A percentile compares a stretch with the other conserved stretches of the same genome.
phyloP scores from a whole-genome alignment of 2,329 filamentous ascomycete species.

The Plenodomus lindquistii region DNA sequence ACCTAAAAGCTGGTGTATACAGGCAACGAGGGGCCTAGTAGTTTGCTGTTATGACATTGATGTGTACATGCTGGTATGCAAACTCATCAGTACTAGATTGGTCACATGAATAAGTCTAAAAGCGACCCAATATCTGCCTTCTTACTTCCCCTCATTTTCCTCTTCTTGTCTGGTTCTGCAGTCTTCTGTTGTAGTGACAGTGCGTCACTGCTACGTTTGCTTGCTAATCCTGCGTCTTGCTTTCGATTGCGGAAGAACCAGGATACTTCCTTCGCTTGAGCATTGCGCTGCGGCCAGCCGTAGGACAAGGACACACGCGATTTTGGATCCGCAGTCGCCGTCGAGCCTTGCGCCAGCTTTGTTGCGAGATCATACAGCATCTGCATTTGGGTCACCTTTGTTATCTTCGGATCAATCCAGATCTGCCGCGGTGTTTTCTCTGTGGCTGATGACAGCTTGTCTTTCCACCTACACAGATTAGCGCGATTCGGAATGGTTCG shows the following conservation, averaged over 20 bases:
- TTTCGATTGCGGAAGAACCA: slow-evolving; percentile 13
- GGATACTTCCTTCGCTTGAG: background rate
- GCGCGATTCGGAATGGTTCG: too few relatives aligned
- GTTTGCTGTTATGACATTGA: too few relatives aligned
- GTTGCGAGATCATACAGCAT: background rate
- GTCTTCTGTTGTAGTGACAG: background rate
- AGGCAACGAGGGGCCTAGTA: too few relatives aligned
- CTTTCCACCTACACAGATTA: background rate
- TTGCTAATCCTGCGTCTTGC: background rate
- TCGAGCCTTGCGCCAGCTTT: background rate
- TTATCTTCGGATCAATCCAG: background rate
- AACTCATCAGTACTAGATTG: too few relatives aligned
- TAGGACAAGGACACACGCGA: background rate
- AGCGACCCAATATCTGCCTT: slow-evolving; percentile 25
- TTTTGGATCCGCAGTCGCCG: background rate
- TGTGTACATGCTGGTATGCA: too few relatives aligned
- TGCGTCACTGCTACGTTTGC: background rate
- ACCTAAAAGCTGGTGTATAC: too few relatives aligned
- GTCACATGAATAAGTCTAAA: slow-evolving; percentile 22
- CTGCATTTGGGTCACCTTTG: background rate
- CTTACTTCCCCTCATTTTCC: slow-evolving; percentile 23
- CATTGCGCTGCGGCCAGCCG: background rate
- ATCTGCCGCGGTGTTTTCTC: background rate
- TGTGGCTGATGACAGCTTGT: background rate
- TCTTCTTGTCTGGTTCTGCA: slow-evolving; percentile 17